Evolutionary conservation across 192 early-diverging fungal species (phyloP), one percentile per base, ranked within the genome.

Genomic region (Phycomyces blakesleeanus): DNA sequence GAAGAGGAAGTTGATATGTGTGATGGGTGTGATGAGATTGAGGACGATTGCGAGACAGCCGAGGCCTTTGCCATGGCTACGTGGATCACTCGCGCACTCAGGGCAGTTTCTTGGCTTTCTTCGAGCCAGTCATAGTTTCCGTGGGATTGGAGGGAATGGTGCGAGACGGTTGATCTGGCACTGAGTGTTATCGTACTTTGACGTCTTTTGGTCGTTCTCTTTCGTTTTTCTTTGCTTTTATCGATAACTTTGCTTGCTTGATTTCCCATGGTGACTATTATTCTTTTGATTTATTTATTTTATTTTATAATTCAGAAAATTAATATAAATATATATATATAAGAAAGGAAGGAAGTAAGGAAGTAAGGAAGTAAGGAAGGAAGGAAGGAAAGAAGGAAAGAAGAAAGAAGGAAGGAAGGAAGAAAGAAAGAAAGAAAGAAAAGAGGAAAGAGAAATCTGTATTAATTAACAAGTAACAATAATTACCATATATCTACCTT

Each of bases 241-340:
- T 62, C 57, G 16, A 69, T 39, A 24, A 64, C 52, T 61, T 59
- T 57, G 38, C 72, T 74, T 9, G 67, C 52, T 61, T 74, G 72
- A 37, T 74, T 74, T 14, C 72, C 72, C 72, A 74, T 74, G 25
- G 8, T 62, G 40, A 10, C n/a, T n/a, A n/a, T n/a, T n/a, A n/a
- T n/a, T n/a, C n/a, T n/a, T n/a, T n/a, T n/a, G n/a, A n/a, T n/a
- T n/a, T n/a, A n/a, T n/a, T n/a, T n/a, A n/a, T n/a, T n/a, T n/a
- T n/a, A n/a, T n/a, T n/a, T n/a, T n/a, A n/a, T n/a, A n/a, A n/a
- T 7, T 34, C 29, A 34, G 29, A 7, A 34, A 2, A 34, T 2
- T 34, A 2, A 7, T 2, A 5, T 34, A 7, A 34, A 5, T 34
- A 34, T 5, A 34, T 34, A 34, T 34, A 34, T 5, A 34, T 5